Evolutionary conservation across 2,329 filamentous ascomycete genomes (phyloP).

Genomic region (Metarhizium album): DNA sequence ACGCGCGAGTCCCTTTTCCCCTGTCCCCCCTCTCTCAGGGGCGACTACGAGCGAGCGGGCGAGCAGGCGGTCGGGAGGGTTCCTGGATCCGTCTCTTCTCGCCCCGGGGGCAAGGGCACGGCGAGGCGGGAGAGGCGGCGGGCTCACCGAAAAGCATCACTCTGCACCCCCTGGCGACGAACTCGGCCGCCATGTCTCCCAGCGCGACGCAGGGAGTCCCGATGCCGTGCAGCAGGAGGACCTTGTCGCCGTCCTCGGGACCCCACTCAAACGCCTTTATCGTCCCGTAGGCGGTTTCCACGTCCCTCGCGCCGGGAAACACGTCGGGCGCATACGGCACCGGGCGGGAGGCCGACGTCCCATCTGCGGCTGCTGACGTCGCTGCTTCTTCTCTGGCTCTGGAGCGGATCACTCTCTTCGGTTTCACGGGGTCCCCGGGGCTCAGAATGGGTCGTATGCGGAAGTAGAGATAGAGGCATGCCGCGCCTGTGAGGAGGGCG

Average conservation of each 20-base stretch:
- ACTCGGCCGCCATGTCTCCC: constrained; percentile 51
- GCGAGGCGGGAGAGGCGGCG: too few relatives aligned
- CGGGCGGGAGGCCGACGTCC: not conserved
- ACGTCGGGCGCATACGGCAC: constrained; percentile 55
- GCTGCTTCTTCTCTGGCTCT: constrained; percentile 4
- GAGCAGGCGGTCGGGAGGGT: too few relatives aligned
- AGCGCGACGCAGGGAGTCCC: constrained; percentile 66
- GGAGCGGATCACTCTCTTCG: not conserved
- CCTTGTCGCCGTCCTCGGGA: constrained; percentile 56
- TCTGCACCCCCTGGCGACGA: constrained; percentile 56
- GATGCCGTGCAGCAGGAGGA: constrained; percentile 72
- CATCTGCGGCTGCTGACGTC: not conserved
- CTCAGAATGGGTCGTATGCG: constrained; percentile 16
- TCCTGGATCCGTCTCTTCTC: too few relatives aligned
- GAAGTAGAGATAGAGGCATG: constrained; percentile 26
- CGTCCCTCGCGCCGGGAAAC: constrained; percentile 58
- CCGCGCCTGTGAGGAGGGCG: constrained; percentile 12
- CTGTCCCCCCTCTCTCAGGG: too few relatives aligned
- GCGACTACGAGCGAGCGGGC: too few relatives aligned
- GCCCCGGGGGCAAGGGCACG: too few relatives aligned
- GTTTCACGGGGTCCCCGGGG: constrained; percentile 5
- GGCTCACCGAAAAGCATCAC: constrained; percentile 66
- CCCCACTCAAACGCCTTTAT: constrained; percentile 75
- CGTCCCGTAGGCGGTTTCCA: constrained; percentile 58
- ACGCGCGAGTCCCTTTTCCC: too few relatives aligned